Conservation (phyloP, 1,139 yeast genomes). For the Scheffersomyces insectosa region DNA sequence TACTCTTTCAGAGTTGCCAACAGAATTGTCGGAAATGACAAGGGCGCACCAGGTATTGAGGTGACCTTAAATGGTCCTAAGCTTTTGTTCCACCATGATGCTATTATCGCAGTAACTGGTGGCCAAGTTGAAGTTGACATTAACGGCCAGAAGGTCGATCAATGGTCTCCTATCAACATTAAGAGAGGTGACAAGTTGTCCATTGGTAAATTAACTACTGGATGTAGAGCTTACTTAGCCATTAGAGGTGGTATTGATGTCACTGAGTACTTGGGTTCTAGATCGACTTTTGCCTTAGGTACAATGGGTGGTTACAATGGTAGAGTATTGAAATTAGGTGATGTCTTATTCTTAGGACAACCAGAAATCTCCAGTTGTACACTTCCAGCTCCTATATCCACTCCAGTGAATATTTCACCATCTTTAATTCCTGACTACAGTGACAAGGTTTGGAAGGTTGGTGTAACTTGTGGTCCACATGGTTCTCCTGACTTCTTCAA, state of each 20-base stretch:
- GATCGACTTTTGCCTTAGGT: conserved; percentile 95
- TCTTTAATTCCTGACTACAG: conserved; percentile 58
- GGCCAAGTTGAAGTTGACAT: conserved; percentile 70
- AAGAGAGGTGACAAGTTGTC: conserved; percentile 73
- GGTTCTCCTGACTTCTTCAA: conserved; percentile 95
- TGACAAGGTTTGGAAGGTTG: conserved; percentile 75
- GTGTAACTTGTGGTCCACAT: conserved; percentile 96
- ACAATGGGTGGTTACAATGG: conserved; percentile 95
- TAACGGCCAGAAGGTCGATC: conserved; percentile 54
- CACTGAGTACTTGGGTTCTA: conserved; percentile 90
- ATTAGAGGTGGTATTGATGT: conserved; percentile 93
- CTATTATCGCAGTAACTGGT: conserved; percentile 82
- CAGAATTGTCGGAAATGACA: conserved; percentile 83
- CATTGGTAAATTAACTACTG: conserved; percentile 78
- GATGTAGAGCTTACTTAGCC: conserved; percentile 89
- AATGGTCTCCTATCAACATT: conserved; percentile 70
- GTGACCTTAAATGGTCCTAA: conserved; percentile 87
- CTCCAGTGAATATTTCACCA: conserved; percentile 58
- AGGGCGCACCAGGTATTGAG: conserved; percentile 84
- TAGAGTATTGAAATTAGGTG: conserved; percentile 86
- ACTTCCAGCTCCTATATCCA: conserved; percentile 68
- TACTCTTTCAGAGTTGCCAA: conserved; percentile 88
- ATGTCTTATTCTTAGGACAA: conserved; percentile 82
- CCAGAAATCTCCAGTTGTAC: conserved; percentile 68
- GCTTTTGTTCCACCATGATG: conserved; percentile 75